Evolutionary conservation across 495 filamentous ascomycete species (phyloP).

Genomic region (Daldinia loculata): DNA sequence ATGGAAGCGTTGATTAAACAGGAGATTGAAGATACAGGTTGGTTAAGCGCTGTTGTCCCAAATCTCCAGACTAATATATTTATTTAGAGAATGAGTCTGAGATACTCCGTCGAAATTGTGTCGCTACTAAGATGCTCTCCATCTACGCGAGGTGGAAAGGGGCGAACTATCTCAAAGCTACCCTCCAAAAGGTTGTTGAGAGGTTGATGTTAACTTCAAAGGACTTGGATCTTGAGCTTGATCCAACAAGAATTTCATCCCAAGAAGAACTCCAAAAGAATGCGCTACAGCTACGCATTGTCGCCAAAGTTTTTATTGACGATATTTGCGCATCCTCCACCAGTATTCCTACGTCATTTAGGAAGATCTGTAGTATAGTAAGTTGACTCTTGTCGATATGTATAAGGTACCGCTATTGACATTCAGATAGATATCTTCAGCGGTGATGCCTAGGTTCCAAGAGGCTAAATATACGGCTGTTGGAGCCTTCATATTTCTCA

Average conservation of each 20-base stretch:
- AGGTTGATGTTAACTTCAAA: constrained; percentile 66
- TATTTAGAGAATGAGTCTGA: constrained; percentile 67
- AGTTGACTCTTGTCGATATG: constrained; percentile 30
- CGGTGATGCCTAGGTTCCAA: constrained; percentile 66
- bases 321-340: constrained; percentile 68
- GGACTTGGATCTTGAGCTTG: constrained; percentile 70
- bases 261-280: constrained; percentile 68
- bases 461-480: constrained; percentile 77
- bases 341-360: constrained; percentile 68
- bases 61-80: constrained; percentile 6
- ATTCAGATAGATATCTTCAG: constrained; percentile 58
- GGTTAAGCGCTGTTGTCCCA: not conserved
- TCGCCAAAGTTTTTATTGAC: constrained; percentile 72
- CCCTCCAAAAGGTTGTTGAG: constrained; percentile 69
- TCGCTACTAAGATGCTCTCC: constrained; percentile 74
- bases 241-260: constrained; percentile 64
- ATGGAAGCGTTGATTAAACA: constrained; percentile 71
- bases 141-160: constrained; percentile 76
- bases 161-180: constrained; percentile 65
- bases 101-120: constrained; percentile 68
- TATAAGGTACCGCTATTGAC: constrained; percentile 1
- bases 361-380: constrained; percentile 70
- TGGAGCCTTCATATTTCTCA: constrained; percentile 72
- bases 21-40: constrained; percentile 69
- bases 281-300: constrained; percentile 65